phyloP scores from a whole-genome alignment of 179 eudicot species.

The Beta lomatogona region DNA sequence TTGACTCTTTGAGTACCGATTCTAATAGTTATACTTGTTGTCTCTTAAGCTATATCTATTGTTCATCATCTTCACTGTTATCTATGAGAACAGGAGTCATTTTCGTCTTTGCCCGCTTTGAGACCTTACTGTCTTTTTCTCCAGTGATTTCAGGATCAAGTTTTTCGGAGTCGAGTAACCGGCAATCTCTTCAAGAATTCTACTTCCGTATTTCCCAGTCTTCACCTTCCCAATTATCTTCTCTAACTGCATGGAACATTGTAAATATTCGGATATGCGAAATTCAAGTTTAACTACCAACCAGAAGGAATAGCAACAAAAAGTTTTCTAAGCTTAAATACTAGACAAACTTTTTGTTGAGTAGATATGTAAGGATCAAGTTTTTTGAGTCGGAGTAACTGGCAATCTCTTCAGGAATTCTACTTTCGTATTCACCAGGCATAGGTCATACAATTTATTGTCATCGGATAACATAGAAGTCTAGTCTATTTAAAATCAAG shows the following conservation, averaged over 20 bases:
- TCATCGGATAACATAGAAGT: neutral
- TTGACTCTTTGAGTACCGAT: no score
- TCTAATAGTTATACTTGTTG: neutral
- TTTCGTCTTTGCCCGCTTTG: slow-evolving; percentile 59
- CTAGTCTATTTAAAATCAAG: neutral
- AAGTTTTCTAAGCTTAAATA: neutral
- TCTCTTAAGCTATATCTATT: slow-evolving; percentile 18
- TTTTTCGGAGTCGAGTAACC: slow-evolving; percentile 29
- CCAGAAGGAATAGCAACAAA: neutral
- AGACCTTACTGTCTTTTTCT: slow-evolving; percentile 39
- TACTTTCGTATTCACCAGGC: slow-evolving; percentile 64
- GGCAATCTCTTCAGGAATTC: slow-evolving; percentile 69
- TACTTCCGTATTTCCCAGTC: slow-evolving; percentile 69
- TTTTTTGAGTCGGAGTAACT: slow-evolving; percentile 30
- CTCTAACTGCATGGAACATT: slow-evolving; percentile 69
- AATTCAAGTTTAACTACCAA: neutral
- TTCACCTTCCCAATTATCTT: slow-evolving; percentile 87
- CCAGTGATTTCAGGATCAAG: slow-evolving; percentile 28
- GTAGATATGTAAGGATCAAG: slow-evolving; percentile 12
- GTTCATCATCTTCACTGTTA: slow-evolving; percentile 73
- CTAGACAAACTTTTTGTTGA: neutral
- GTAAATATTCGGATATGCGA: neutral
- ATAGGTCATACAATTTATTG: no score
- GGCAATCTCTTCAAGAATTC: slow-evolving; percentile 69
- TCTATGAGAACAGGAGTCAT: slow-evolving; percentile 53